Evolutionary conservation across 805 yeast genomes (phyloP), one percentile per base, ranked within the genome.

Genomic region (Sporopachydermia lactativora): DNA sequence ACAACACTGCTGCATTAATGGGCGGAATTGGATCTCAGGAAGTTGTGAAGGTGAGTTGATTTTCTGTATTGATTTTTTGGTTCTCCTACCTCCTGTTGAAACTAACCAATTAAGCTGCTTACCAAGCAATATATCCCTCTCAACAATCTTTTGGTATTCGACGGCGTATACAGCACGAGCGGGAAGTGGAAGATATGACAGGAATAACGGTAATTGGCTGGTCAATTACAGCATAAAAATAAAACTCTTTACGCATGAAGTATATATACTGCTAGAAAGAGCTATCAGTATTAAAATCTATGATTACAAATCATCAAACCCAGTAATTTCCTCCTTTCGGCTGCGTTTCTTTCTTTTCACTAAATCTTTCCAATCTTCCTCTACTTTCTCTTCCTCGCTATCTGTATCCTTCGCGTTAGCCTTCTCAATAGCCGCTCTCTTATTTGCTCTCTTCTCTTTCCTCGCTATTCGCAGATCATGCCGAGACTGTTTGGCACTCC

Each of bases 11-110:
- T 15, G 67, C 95, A 3, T 57, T 84, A 3, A 62, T 83, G 47
- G 97, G 96, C 2, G 97, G 96, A 0, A 62, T 88, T 8, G 86
- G 75, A 0, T 78, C 85, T 3, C 96, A 89, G 53, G 98, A 89
- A 54, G 75, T 73, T 3, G 64, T 84, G 40, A 89, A 92, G 59
- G 52, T 75, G 36, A 51, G 47, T 5, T 4, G 11, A 31, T 13
- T 19, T 19, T 13, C 24, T 6, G 14, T 13, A 24, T 24, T 37
- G 11, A 31, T 5, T 17, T 5, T 37, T 5, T 37, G 8, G 40
- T 14, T 8, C 38, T 19, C 11, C n/a, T 24, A 24, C 31, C 8
- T 24, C 4, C 11, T 14, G 14, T 40, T 17, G 8, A 24, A 24
- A 24, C 31, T 24, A 24, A 24, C 24, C 34, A 40, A 37, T 40